Conservation (phyloP, 2,329 filamentous ascomycete genomes). For the Stagonosporopsis chrysanthemi region DNA sequence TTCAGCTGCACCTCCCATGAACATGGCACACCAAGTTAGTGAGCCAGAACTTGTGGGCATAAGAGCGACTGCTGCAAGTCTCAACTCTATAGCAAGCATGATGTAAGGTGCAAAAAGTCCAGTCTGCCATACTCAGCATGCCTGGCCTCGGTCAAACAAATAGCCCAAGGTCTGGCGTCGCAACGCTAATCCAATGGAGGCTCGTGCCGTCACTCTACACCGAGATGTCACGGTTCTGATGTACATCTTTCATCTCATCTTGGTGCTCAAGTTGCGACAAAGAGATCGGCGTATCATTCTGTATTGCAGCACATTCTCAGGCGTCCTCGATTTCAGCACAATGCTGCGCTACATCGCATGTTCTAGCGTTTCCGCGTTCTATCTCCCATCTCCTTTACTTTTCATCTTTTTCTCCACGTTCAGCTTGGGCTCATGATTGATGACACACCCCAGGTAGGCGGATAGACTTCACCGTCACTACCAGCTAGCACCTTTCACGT, state of each 20-base stretch:
- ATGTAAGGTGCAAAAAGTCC: constrained; percentile 25
- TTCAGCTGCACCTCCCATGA: constrained; percentile 18
- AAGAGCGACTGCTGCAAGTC: constrained; percentile 37
- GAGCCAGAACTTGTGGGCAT: constrained; percentile 48
- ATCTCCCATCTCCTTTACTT: not conserved
- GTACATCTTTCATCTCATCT: not conserved
- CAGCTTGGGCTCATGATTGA: constrained; percentile 11
- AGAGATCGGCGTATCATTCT: not conserved
- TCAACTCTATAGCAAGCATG: constrained; percentile 49
- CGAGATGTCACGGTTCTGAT: not conserved
- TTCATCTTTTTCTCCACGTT: not conserved
- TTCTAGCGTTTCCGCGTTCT: constrained; percentile 9
- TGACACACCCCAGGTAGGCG: constrained; percentile 1
- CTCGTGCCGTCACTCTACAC: too few species aligned
- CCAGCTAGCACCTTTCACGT: constrained; percentile 1
- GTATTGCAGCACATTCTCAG: not conserved
- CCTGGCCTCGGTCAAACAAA: not conserved
- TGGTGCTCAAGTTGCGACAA: not conserved
- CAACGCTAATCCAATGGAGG: too few species aligned
- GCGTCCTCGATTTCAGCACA: not conserved
- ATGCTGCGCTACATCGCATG: not conserved
- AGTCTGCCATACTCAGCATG: not conserved
- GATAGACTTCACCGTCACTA: not conserved
- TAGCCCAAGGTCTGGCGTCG: not conserved
- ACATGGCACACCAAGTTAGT: constrained; percentile 40